Conservation (phyloP, 169 alveolate genomes). For the Cryptosporidium xiaoi region DNA sequence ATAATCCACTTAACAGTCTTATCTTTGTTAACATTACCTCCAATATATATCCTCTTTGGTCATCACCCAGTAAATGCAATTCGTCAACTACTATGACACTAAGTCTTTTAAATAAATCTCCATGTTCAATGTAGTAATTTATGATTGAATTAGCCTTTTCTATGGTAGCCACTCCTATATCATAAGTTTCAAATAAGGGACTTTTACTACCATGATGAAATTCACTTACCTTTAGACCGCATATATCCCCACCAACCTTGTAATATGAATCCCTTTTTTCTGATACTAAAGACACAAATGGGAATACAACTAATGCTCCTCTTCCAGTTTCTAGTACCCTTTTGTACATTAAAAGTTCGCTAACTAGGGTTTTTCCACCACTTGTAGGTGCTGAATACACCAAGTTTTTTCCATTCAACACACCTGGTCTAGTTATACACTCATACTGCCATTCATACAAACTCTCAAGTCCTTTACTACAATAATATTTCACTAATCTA, state of each 20-base stretch:
- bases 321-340: slow-evolving; percentile 50
- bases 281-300: slow-evolving; percentile 82
- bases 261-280: slow-evolving; percentile 80
- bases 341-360: slow-evolving; percentile 82
- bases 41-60: slow-evolving; percentile 81
- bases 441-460: slow-evolving; percentile 78
- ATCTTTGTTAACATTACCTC: slow-evolving; percentile 79
- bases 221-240: slow-evolving; percentile 50
- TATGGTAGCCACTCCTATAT: slow-evolving; percentile 84
- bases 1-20: slow-evolving; percentile 62
- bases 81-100: slow-evolving; percentile 83
- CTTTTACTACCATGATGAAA: slow-evolving; percentile 66
- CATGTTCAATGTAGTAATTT: slow-evolving; percentile 76
- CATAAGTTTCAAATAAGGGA: slow-evolving; percentile 75
- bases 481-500: slow-evolving; percentile 18
- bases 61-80: slow-evolving; percentile 83
- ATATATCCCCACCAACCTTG: slow-evolving; percentile 25
- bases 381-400: slow-evolving; percentile 89
- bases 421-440: slow-evolving; percentile 77
- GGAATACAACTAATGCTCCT: slow-evolving; percentile 82
- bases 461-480: slow-evolving; percentile 13
- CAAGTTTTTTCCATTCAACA: slow-evolving; percentile 76
- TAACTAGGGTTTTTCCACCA: slow-evolving; percentile 88
- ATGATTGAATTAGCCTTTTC: slow-evolving; percentile 85
- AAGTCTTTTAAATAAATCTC: slow-evolving; percentile 39